phyloP scores from a whole-genome alignment of 2,329 filamentous ascomycete genomes.

The Annulohypoxylon truncatum region DNA sequence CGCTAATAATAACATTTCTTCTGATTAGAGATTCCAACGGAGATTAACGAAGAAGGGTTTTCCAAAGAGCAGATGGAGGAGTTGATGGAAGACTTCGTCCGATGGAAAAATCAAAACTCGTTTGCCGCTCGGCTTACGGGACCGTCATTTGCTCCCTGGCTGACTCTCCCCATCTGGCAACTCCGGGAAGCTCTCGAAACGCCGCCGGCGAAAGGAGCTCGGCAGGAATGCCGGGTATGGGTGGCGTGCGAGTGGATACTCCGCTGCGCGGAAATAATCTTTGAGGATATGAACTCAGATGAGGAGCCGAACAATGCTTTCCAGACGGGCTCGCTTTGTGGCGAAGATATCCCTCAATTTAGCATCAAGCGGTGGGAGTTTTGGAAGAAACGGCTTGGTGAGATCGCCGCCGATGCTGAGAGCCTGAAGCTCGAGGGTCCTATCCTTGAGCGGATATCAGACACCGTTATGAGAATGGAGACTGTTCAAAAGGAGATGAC shows the following conservation, averaged over 20 bases:
- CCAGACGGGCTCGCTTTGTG: not conserved
- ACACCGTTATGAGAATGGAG: not conserved
- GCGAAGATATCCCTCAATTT: not conserved
- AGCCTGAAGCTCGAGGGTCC: not conserved
- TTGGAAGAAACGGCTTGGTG: not conserved
- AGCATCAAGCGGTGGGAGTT: not conserved
- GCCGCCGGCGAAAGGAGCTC: not conserved
- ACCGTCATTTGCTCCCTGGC: not conserved
- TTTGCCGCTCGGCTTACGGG: not conserved
- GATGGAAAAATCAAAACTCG: not conserved
- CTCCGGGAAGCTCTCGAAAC: not conserved
- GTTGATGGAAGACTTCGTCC: not conserved
- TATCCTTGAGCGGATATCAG: not conserved
- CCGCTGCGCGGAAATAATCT: not conserved
- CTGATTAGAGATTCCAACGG: too few relatives aligned
- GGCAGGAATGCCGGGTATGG: not conserved
- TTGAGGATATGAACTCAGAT: not conserved
- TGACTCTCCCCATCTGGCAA: not conserved
- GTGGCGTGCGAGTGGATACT: not conserved
- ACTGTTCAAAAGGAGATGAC: not conserved
- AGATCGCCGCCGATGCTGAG: not conserved
- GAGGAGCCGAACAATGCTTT: not conserved
- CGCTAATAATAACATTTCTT: too few relatives aligned
- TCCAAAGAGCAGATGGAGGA: not conserved
- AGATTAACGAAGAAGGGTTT: not conserved